Evolutionary conservation across 495 filamentous ascomycete genomes (phyloP).

Genomic region (Antarctomyces pellizariae): DNA sequence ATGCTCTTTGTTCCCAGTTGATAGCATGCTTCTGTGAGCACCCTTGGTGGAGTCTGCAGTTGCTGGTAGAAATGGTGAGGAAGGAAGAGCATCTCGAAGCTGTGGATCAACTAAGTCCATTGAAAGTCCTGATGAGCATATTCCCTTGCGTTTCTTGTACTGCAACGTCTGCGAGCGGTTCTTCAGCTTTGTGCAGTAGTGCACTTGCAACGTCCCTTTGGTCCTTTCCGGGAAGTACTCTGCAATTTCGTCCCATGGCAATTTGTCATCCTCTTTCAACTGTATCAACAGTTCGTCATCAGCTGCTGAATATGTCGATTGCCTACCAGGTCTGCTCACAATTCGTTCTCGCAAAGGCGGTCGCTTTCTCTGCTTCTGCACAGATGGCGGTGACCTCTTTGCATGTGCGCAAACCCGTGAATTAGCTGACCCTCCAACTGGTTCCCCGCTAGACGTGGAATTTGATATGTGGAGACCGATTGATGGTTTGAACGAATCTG

Average conservation of each 20-base stretch:
- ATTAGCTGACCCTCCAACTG: too few species aligned
- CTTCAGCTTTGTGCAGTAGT: constrained; percentile 85
- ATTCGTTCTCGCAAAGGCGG: too few species aligned
- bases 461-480: too few species aligned
- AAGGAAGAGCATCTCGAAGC: constrained; percentile 7
- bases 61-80: constrained; percentile 2
- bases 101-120: constrained; percentile 8
- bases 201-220: constrained; percentile 72
- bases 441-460: too few species aligned
- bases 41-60: constrained; percentile 1
- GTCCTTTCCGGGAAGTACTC: constrained; percentile 82
- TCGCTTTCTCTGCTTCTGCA: too few species aligned
- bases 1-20: constrained; percentile 1
- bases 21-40: constrained; percentile 2
- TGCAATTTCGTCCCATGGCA: constrained; percentile 90
- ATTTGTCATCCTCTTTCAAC: constrained; percentile 73
- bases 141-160: constrained; percentile 1
- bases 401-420: too few species aligned
- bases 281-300: constrained; percentile 69
- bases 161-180: too few species aligned
- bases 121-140: constrained; percentile 1
- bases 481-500: neutral
- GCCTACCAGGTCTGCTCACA: too few species aligned
- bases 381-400: too few species aligned
- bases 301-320: constrained; percentile 74